A percentile compares a stretch with the other conserved stretches of the same genome.
Conservation (phyloP, 2,329 filamentous ascomycete species). For the Amphichorda felina region DNA sequence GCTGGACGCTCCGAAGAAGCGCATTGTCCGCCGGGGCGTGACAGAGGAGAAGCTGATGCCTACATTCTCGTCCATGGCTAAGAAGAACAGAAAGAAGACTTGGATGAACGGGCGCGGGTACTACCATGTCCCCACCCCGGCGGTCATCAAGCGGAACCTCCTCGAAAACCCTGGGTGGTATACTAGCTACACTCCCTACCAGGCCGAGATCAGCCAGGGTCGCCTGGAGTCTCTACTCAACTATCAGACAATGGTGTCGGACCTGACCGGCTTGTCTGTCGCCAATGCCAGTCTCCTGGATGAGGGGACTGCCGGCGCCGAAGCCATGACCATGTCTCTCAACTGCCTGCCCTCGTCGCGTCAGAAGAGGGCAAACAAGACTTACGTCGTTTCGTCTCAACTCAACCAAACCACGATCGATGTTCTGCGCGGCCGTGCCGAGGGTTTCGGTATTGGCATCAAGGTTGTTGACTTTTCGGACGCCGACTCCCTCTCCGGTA, state of each 20-base stretch:
- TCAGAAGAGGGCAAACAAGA: slow-evolving; percentile 64
- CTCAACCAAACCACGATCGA: slow-evolving; percentile 71
- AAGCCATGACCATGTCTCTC: slow-evolving; percentile 90
- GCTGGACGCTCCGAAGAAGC: slow-evolving; percentile 24
- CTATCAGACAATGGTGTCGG: slow-evolving; percentile 86
- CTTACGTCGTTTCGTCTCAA: slow-evolving; percentile 70
- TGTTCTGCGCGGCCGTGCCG: slow-evolving; percentile 73
- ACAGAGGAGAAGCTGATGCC: not conserved
- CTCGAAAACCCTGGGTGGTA: slow-evolving; percentile 94
- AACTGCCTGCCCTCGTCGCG: slow-evolving; percentile 60
- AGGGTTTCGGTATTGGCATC: slow-evolving; percentile 83
- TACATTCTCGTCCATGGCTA: slow-evolving; percentile 26
- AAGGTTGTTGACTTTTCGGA: slow-evolving; percentile 60
- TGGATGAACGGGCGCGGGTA: slow-evolving; percentile 84
- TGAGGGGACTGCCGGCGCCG: slow-evolving; percentile 83
- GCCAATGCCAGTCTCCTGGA: slow-evolving; percentile 87
- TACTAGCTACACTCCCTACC: slow-evolving; percentile 94
- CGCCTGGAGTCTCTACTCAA: slow-evolving; percentile 86
- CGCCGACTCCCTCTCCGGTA: slow-evolving; percentile 44
- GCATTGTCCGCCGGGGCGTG: not conserved
- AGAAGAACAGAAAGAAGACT: slow-evolving; percentile 37
- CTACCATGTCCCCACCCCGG: slow-evolving; percentile 73
- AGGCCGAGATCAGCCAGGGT: slow-evolving; percentile 94
- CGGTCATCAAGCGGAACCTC: slow-evolving; percentile 86
- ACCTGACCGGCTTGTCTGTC: slow-evolving; percentile 77